A percentile compares a stretch with the other conserved stretches of the same genome.
These are phyloP conservation scores for Lepiota brunneoincarnata DNA, from an alignment of 768 basidiomycete species.

Conservation along the genomic window DNA sequence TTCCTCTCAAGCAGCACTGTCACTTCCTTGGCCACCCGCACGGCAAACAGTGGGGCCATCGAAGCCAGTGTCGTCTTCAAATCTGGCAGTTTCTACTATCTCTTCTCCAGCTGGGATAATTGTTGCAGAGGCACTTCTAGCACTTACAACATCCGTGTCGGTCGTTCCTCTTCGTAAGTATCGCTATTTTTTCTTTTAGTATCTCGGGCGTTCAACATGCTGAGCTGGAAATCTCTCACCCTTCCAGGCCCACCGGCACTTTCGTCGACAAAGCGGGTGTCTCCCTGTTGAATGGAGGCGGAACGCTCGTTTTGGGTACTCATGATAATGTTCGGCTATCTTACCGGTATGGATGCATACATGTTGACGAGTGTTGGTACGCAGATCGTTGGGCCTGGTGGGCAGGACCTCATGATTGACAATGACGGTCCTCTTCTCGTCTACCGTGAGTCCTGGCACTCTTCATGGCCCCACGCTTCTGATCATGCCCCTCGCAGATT, in stretches of 20 bases:
- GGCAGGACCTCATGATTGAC: constrained; percentile 47
- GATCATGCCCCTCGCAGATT: constrained; percentile 30
- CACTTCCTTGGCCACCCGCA: constrained; percentile 43
- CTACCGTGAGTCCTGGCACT: constrained; percentile 37
- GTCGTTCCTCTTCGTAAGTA: constrained; percentile 41
- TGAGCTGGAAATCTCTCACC: neutral
- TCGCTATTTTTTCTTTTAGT: neutral
- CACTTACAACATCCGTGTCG: constrained; percentile 62
- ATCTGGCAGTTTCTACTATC: constrained; percentile 44
- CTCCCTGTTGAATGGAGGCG: constrained; percentile 44
- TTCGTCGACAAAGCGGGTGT: constrained; percentile 48
- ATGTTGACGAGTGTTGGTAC: neutral
- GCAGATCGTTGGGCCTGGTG: constrained; percentile 53
- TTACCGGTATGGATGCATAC: neutral
- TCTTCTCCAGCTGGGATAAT: constrained; percentile 55
- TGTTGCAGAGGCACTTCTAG: constrained; percentile 49
- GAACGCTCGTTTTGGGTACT: constrained; percentile 45
- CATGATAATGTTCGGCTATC: constrained; percentile 36
- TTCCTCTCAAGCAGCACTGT: constrained; percentile 35
- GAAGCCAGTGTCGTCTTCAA: constrained; percentile 49
- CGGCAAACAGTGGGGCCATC: constrained; percentile 41
- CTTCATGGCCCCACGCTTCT: neutral
- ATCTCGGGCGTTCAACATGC: neutral
- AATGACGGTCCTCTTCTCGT: constrained; percentile 44
- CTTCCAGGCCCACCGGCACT: constrained; percentile 35